Conservation (phyloP, 768 basidiomycete genomes). For the Sistotremastrum niveocremeum region DNA sequence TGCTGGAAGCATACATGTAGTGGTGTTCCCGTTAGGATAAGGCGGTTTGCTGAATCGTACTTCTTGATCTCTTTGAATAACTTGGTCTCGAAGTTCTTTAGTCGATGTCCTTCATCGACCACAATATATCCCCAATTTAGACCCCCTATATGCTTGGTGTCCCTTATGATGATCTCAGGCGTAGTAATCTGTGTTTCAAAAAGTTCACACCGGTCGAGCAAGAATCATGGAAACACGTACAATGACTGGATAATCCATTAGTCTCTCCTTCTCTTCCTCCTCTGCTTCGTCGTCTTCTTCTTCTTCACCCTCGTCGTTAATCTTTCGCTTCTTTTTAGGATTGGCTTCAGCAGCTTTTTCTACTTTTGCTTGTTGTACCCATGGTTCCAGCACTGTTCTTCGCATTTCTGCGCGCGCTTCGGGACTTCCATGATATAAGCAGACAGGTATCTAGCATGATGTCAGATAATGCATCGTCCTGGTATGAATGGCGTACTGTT, state of each 20-base stretch:
- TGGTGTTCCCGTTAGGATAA: constrained; percentile 94
- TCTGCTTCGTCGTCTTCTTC: constrained; percentile 2
- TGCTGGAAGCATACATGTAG: constrained; percentile 47
- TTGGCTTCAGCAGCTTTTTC: constrained; percentile 6
- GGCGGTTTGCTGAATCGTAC: constrained; percentile 69
- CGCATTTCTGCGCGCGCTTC: constrained; percentile 72
- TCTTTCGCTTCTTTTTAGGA: background rate
- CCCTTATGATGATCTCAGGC: constrained; percentile 85
- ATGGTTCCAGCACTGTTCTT: constrained; percentile 37
- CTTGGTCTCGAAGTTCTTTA: constrained; percentile 90
- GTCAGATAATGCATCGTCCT: background rate
- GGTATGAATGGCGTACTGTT: constrained; percentile 26
- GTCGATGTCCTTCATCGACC: constrained; percentile 88
- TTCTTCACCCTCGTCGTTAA: background rate
- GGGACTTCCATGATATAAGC: constrained; percentile 83
- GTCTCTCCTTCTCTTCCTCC: background rate
- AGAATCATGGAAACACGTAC: no score
- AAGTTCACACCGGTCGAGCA: background rate
- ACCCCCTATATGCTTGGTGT: constrained; percentile 47
- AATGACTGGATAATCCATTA: background rate
- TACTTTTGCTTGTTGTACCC: constrained; percentile 7
- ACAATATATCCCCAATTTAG: constrained; percentile 87
- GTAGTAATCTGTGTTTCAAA: constrained; percentile 43
- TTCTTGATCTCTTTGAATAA: constrained; percentile 85
- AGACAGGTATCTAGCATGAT: constrained; percentile 56